These are phyloP conservation scores for Aspergillus bombycis DNA, from an alignment of 2,329 filamentous ascomycete genomes.

Conservation along the genomic window DNA sequence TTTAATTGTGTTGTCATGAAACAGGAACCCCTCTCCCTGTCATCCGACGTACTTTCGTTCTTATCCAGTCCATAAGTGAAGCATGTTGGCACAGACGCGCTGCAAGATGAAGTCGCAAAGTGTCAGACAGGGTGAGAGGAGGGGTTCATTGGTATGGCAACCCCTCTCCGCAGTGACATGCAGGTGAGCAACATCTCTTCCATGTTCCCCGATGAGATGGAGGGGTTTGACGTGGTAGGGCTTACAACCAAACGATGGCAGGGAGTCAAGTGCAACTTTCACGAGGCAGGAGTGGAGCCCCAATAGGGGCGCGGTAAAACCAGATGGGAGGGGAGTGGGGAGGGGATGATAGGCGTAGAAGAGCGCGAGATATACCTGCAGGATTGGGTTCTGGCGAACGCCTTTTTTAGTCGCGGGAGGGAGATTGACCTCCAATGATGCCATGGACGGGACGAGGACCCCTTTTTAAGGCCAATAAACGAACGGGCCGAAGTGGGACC, in stretches of 20 bases:
- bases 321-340: neutral
- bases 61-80: neutral
- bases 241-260: conserved; percentile 19
- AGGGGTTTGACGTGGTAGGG: conserved; percentile 25
- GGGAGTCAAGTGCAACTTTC: conserved; percentile 11
- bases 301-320: neutral
- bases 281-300: conserved; percentile 21
- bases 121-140: neutral
- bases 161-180: neutral
- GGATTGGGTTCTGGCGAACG: neutral
- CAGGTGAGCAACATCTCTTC: conserved; percentile 3
- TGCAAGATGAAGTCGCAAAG: conserved; percentile 7
- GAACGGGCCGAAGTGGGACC: neutral
- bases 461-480: conserved; percentile 1
- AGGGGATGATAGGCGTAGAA: conserved; percentile 5
- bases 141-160: neutral
- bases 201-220: conserved; percentile 19
- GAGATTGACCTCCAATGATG: conserved; percentile 19
- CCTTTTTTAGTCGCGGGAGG: conserved; percentile 9
- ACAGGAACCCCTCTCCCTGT: conserved; percentile 4
- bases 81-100: conserved; percentile 2
- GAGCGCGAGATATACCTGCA: neutral
- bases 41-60: conserved; percentile 1
- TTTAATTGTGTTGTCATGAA: conserved; percentile 9
- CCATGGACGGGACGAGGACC: conserved; percentile 2